Evolutionary conservation across 2,329 filamentous ascomycete species (phyloP).

Genomic region (Rutstroemia sp.): DNA sequence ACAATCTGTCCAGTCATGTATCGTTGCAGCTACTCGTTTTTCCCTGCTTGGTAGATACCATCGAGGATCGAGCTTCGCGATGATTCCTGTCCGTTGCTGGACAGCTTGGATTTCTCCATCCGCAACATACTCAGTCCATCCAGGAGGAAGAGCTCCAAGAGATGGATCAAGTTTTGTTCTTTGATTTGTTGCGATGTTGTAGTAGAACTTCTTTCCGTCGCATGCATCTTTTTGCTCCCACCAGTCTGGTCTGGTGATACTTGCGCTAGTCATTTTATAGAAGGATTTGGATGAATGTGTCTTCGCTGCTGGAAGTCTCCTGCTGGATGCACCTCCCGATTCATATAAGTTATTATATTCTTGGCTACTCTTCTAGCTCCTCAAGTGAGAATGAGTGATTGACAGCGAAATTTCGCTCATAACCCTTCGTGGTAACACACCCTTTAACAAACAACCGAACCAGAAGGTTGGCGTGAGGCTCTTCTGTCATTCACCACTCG

Average conservation of each 20-base stretch:
- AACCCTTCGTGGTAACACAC: too few species aligned
- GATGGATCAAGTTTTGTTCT: conserved; percentile 3
- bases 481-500: too few species aligned
- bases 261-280: neutral
- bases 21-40: neutral
- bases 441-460: too few species aligned
- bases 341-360: too few species aligned
- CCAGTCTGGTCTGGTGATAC: neutral
- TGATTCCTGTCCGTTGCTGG: conserved; percentile 4
- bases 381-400: too few species aligned
- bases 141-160: neutral
- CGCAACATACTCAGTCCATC: neutral
- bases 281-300: neutral
- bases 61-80: conserved; percentile 6
- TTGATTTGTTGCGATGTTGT: conserved; percentile 3
- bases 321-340: neutral
- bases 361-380: too few species aligned
- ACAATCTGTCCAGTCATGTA: conserved; percentile 3
- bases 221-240: conserved; percentile 7
- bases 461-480: too few species aligned
- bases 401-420: too few species aligned
- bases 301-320: neutral
- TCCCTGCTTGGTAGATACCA: neutral
- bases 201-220: conserved; percentile 4
- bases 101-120: conserved; percentile 1